Percentiles rank a stretch among this genome's conserved stretches.
Conservation (phyloP, 2,329 filamentous ascomycete genomes). For the Dissoconium aciculare region DNA sequence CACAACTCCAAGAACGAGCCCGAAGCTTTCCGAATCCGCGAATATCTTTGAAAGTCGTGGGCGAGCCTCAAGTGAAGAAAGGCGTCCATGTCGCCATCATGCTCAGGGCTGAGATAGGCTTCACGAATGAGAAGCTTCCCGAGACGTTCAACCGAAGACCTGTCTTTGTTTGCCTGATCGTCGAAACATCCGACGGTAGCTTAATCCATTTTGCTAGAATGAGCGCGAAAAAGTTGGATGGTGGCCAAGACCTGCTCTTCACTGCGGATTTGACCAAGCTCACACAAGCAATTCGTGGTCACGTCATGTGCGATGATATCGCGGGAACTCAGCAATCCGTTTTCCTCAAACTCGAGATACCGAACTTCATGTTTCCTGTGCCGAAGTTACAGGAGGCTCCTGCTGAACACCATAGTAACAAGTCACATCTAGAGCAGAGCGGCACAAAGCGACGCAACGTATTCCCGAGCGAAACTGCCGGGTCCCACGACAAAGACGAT, state of each 20-base stretch:
- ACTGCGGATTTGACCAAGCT: constrained; percentile 39
- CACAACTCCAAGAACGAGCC: constrained; percentile 49
- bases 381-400: no score
- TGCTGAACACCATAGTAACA: no score
- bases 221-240: constrained; percentile 49
- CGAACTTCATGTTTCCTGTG: constrained; percentile 30
- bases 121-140: constrained; percentile 49
- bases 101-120: constrained; percentile 53
- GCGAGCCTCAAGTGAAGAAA: constrained; percentile 26
- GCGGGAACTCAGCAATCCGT: constrained; percentile 43
- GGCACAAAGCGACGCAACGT: neutral
- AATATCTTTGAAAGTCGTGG: constrained; percentile 38
- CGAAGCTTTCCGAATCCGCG: constrained; percentile 56
- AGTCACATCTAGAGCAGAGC: no score
- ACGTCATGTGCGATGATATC: constrained; percentile 74
- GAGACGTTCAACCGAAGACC: constrained; percentile 48
- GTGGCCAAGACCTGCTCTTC: constrained; percentile 45
- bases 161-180: constrained; percentile 59
- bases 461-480: neutral
- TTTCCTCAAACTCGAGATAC: constrained; percentile 36
- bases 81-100: constrained; percentile 40
- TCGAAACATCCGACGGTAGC: constrained; percentile 52
- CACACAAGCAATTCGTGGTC: constrained; percentile 48
- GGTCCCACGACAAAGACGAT: constrained; percentile 22
- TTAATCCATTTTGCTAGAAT: constrained; percentile 54